These are phyloP conservation scores for Dothideomycetes sp. DNA, from an alignment of 2,329 filamentous ascomycete species.

Conservation along the genomic window DNA sequence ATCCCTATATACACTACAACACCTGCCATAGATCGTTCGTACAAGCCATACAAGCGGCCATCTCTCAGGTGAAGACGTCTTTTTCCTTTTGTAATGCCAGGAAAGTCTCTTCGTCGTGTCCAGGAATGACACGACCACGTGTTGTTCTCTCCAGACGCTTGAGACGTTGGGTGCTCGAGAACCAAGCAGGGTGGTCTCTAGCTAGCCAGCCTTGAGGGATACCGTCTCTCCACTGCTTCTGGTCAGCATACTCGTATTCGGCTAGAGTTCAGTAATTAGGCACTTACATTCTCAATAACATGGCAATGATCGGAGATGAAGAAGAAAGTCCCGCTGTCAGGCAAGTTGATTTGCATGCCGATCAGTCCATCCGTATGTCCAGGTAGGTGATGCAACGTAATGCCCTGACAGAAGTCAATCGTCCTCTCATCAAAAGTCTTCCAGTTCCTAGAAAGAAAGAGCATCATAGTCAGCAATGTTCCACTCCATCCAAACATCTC, in stretches of 20 bases:
- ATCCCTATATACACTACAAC: slow-evolving; percentile 3
- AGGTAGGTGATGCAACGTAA: slow-evolving; percentile 29
- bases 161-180: slow-evolving; percentile 26
- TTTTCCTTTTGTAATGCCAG: slow-evolving; percentile 21
- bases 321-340: slow-evolving; percentile 25
- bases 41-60: neutral
- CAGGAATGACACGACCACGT: slow-evolving; percentile 26
- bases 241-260: slow-evolving; percentile 13
- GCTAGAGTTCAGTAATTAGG: neutral
- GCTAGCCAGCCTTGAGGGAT: slow-evolving; percentile 30
- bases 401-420: slow-evolving; percentile 28
- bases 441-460: slow-evolving; percentile 30
- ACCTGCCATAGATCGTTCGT: neutral
- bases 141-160: slow-evolving; percentile 26
- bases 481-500: too few species aligned
- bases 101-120: slow-evolving; percentile 28
- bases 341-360: slow-evolving; percentile 30
- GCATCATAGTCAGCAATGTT: neutral
- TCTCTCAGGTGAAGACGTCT: slow-evolving; percentile 18
- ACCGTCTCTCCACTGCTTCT: slow-evolving; percentile 25
- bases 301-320: slow-evolving; percentile 30
- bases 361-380: slow-evolving; percentile 29
- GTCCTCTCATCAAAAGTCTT: slow-evolving; percentile 29
- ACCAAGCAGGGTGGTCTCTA: slow-evolving; percentile 28
- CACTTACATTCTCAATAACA: slow-evolving; percentile 28